phyloP scores from a whole-genome alignment of 2,329 filamentous ascomycete genomes.

The Aspergillus japonicus region DNA sequence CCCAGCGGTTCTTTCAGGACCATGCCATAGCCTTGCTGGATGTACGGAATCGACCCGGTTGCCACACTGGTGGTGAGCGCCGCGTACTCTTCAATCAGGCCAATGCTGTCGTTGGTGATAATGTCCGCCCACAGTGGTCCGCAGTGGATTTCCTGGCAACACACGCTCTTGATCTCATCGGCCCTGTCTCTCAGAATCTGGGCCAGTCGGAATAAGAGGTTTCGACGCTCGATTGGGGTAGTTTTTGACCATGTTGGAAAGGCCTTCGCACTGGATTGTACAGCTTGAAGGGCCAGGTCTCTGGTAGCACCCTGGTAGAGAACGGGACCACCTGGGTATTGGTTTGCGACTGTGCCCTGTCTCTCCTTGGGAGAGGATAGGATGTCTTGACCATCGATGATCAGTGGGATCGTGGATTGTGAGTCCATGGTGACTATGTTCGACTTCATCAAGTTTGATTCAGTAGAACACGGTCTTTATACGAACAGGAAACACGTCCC shows the following conservation, averaged over 20 bases:
- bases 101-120: conserved; percentile 2
- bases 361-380: background rate
- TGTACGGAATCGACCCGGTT: background rate
- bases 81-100: conserved; percentile 5
- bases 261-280: background rate
- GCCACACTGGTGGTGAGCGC: conserved; percentile 15
- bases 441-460: no score
- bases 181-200: conserved; percentile 1
- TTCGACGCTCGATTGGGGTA: background rate
- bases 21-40: conserved; percentile 46
- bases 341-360: conserved; percentile 19
- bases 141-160: conserved; percentile 8
- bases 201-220: background rate
- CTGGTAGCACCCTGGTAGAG: conserved; percentile 18
- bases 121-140: conserved; percentile 6
- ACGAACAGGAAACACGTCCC: no score
- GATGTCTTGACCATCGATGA: background rate
- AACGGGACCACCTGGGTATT: conserved; percentile 27
- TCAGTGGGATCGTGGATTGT: background rate
- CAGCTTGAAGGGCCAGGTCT: conserved; percentile 8
- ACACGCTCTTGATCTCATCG: conserved; percentile 5
- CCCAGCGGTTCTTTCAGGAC: conserved; percentile 70
- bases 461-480: no score
- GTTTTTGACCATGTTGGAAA: conserved; percentile 5
- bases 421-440: no score